phyloP scores from a whole-genome alignment of 2,329 filamentous ascomycete species.

The Cercospora sp. region DNA sequence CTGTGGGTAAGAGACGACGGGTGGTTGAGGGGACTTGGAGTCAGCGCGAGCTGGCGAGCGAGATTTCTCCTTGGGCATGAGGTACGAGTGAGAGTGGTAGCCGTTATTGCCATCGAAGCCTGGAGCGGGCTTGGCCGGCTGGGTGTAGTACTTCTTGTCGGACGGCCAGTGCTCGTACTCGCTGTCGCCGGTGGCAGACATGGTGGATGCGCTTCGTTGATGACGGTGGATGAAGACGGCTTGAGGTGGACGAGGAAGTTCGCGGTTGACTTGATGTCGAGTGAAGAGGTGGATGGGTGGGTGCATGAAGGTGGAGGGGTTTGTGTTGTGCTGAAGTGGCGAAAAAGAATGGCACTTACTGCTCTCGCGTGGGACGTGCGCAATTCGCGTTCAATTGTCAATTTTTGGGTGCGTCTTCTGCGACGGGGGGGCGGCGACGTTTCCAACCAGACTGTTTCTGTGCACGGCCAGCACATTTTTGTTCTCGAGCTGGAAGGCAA shows the following conservation, averaged over 20 bases:
- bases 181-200: slow-evolving; percentile 23
- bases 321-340: slow-evolving; percentile 13
- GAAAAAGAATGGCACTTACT: slow-evolving; percentile 19
- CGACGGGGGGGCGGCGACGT: slow-evolving; percentile 24
- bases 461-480: slow-evolving; percentile 36
- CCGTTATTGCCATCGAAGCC: slow-evolving; percentile 37
- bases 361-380: slow-evolving; percentile 7
- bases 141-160: slow-evolving; percentile 26
- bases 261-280: slow-evolving; percentile 11
- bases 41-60: slow-evolving; percentile 20
- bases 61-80: slow-evolving; percentile 26
- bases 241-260: slow-evolving; percentile 17
- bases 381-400: slow-evolving; percentile 9
- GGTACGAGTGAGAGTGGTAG: slow-evolving; percentile 33
- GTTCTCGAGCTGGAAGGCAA: background rate
- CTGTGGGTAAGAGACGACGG: slow-evolving; percentile 23
- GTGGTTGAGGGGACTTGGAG: slow-evolving; percentile 20
- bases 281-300: slow-evolving; percentile 1
- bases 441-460: slow-evolving; percentile 35
- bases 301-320: slow-evolving; percentile 15
- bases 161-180: slow-evolving; percentile 39
- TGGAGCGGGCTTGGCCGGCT: slow-evolving; percentile 19
- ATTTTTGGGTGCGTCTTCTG: slow-evolving; percentile 19
- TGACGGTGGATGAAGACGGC: slow-evolving; percentile 8
- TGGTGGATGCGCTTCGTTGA: slow-evolving; percentile 4